Base-by-base conservation (phyloP, 371 early-diverging fungal species). In the Circinella umbellata region DNA sequence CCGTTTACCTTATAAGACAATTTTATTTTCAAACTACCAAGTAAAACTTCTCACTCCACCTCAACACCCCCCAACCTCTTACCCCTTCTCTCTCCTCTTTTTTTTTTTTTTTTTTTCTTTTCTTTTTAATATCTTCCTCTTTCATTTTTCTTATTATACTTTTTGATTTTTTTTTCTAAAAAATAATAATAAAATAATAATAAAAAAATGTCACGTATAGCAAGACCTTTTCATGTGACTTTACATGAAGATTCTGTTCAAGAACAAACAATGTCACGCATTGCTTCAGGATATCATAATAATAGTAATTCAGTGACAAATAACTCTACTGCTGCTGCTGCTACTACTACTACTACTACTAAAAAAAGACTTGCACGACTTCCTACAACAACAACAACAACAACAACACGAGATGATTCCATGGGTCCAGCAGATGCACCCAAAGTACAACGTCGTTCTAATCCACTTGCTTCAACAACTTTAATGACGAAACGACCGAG, bases 381-480 rank as follows among this genome's bases (percentile, higher is more conserved):
- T 13, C 57, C 57, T 57, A 51, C 8, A 13, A 27, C 57, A 8
- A 27, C 18, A 13, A 27, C 57, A 8, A 27, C 18, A 8, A 57
- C 57, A 27, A 27, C 27, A 8, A 57, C 34, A 27, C 57, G 57
- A 42, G 54, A 63, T 63, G 69, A 69, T 69, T 37, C 63, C 17
- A 63, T 51, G n/a, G 69, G 69, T 11, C 69, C 69, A 63, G 11
- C 48, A 36, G 65, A 69, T 54, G 69, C 69, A 11, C 69, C 69
- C 11, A 69, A 69, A 62, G n/a, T 55, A 35, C 69, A 69, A 46
- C 69, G 69, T 42, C 69, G 69, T 15, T 69, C 69, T 15, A 63
- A 47, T 20, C 47, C 53, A 17, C 7, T 49, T n/a, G 3, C 42
- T 42, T 42, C 42, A 9, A 9, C 42, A 1, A 42, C 42, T 11